These are phyloP conservation scores for Penicillium sp. DNA, from an alignment of 2,329 filamentous ascomycete genomes.

Conservation along the genomic window DNA sequence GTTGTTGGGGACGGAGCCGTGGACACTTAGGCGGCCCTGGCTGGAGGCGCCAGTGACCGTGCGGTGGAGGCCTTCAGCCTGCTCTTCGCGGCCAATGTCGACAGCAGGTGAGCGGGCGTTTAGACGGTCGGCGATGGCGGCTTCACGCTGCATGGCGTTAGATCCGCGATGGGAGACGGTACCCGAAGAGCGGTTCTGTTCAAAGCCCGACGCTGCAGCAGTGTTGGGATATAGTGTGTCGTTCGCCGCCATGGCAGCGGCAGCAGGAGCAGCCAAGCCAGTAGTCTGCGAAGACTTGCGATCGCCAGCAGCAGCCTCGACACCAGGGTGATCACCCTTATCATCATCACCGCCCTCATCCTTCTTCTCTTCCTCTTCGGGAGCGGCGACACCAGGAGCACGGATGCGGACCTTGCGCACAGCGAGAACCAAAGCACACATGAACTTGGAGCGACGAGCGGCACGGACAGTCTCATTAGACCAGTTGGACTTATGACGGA, in stretches of 20 bases:
- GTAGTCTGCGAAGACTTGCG: constrained; percentile 14
- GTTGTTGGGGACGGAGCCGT: constrained; percentile 10
- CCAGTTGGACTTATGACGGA: constrained; percentile 92
- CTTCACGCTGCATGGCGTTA: constrained; percentile 29
- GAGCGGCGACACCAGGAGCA: constrained; percentile 69
- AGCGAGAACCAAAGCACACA: constrained; percentile 85
- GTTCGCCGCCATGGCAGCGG: constrained; percentile 6
- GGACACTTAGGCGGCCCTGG: constrained; percentile 22
- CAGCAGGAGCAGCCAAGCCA: constrained; percentile 10
- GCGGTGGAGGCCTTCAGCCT: constrained; percentile 29
- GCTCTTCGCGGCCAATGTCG: constrained; percentile 28
- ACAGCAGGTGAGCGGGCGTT: constrained; percentile 34
- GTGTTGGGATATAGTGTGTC: constrained; percentile 10
- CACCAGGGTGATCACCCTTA: constrained; percentile 12
- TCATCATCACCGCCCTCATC: constrained; percentile 58
- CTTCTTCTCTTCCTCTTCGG: constrained; percentile 46
- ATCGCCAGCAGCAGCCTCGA: not conserved
- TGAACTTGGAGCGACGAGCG: constrained; percentile 86
- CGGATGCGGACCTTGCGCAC: constrained; percentile 85
- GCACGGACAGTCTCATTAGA: constrained; percentile 80
- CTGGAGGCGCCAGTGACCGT: constrained; percentile 25
- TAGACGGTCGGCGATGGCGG: constrained; percentile 33
- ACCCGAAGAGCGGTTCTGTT: constrained; percentile 24
- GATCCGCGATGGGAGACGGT: constrained; percentile 33
- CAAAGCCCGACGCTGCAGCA: constrained; percentile 32